A percentile compares a stretch with the other conserved stretches of the same genome.
phyloP scores from a whole-genome alignment of 176 grass and related monocot species.

The Chrysopogon serrulatus region DNA sequence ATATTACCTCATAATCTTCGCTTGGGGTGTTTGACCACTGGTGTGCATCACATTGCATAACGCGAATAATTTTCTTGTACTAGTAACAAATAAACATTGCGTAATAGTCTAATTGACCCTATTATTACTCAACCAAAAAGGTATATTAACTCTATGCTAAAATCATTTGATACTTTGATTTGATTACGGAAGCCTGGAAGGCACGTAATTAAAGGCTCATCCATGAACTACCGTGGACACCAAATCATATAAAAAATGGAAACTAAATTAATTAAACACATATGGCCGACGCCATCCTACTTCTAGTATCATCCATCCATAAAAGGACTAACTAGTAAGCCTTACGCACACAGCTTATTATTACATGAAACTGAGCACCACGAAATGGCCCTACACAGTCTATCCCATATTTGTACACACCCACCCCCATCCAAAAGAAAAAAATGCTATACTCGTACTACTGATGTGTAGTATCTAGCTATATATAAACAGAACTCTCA shows the following conservation, averaged over 20 bases:
- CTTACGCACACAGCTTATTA: neutral
- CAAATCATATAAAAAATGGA: neutral
- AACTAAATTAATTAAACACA: neutral
- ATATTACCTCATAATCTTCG: neutral
- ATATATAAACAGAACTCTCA: neutral
- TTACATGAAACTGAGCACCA: neutral
- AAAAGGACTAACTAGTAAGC: neutral
- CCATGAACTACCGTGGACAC: neutral
- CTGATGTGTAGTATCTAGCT: neutral
- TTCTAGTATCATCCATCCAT: neutral
- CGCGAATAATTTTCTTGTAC: neutral
- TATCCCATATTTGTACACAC: neutral
- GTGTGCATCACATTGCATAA: neutral
- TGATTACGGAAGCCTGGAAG: neutral
- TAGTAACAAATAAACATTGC: neutral
- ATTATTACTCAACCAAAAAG: too few species aligned
- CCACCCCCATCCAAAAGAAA: too few species aligned
- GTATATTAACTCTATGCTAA: too few species aligned
- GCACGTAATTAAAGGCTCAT: neutral
- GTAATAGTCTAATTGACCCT: neutral
- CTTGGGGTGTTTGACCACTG: too few species aligned
- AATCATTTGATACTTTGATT: neutral
- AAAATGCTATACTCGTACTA: neutral
- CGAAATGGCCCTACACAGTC: neutral
- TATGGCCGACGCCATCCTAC: neutral